Conservation (phyloP, 1,284 basidiomycete genomes). For the Lignosus rhinocerotis region DNA sequence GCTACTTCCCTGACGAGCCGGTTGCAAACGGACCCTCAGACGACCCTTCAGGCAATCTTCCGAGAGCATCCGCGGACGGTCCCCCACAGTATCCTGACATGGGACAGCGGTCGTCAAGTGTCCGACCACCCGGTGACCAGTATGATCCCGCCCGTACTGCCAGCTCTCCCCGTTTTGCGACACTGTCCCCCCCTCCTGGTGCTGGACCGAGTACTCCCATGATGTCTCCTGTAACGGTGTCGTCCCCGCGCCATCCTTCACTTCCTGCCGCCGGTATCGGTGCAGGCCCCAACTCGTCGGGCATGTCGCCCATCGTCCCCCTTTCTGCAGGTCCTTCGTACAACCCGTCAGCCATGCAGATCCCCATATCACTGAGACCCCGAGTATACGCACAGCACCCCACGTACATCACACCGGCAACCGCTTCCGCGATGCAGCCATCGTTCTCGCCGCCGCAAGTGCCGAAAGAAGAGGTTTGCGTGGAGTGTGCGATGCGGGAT, state of each 20-base stretch:
- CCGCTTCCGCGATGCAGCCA: conserved; percentile 58
- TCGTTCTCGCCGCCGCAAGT: conserved; percentile 53
- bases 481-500: conserved; percentile 99
- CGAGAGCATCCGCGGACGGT: conserved; percentile 10
- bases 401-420: conserved; percentile 66
- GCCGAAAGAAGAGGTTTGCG: conserved; percentile 81
- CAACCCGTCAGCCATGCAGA: conserved; percentile 37
- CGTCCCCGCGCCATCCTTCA: conserved; percentile 46
- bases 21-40: conserved; percentile 18
- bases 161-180: conserved; percentile 11
- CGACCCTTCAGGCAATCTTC: conserved; percentile 11
- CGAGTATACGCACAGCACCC: conserved; percentile 74
- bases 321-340: conserved; percentile 61
- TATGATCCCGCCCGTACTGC: conserved; percentile 8
- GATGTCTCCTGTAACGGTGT: conserved; percentile 32
- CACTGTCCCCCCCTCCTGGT: conserved; percentile 3
- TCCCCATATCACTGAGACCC: conserved; percentile 63
- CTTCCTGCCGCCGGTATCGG: conserved; percentile 42
- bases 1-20: conserved; percentile 16
- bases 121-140: conserved; percentile 24
- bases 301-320: conserved; percentile 43
- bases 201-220: conserved; percentile 24
- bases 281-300: conserved; percentile 35
- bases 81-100: conserved; percentile 26
- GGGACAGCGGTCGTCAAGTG: conserved; percentile 30